These are phyloP conservation scores for Debaryomyces prosopidis DNA, from an alignment of 805 yeast genomes.

Conservation along the genomic window DNA sequence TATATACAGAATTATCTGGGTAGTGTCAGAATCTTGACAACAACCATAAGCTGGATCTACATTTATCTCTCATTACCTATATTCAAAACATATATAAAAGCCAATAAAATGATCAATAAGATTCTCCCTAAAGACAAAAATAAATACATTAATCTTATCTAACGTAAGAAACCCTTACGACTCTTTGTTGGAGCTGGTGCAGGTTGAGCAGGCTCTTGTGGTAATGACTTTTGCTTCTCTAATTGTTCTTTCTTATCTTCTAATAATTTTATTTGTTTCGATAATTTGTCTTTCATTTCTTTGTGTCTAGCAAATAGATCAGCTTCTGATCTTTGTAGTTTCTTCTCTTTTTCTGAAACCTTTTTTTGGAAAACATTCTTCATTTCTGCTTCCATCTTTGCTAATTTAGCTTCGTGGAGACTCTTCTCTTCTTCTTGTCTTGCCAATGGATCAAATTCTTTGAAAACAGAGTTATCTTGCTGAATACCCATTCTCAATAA, in stretches of 20 bases:
- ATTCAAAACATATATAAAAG: background rate
- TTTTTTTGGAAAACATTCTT: slow-evolving; percentile 94
- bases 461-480: slow-evolving; percentile 91
- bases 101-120: background rate
- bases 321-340: slow-evolving; percentile 93
- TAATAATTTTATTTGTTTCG: slow-evolving; percentile 82
- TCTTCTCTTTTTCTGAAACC: slow-evolving; percentile 95
- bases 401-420: slow-evolving; percentile 89
- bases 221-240: slow-evolving; percentile 58
- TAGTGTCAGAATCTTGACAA: no score
- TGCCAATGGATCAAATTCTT: slow-evolving; percentile 88
- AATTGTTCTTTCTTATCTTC: slow-evolving; percentile 88
- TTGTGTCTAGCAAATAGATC: slow-evolving; percentile 93
- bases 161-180: slow-evolving; percentile 82
- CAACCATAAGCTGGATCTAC: background rate
- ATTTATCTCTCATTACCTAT: background rate
- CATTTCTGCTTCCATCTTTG: slow-evolving; percentile 96
- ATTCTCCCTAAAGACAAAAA: background rate
- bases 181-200: slow-evolving; percentile 54
- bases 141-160: background rate
- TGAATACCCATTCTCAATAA: slow-evolving; percentile 78
- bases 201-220: slow-evolving; percentile 43
- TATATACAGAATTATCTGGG: no score
- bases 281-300: slow-evolving; percentile 93
- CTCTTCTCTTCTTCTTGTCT: slow-evolving; percentile 93